A percentile compares a stretch with the other conserved stretches of the same genome.
phyloP scores from a whole-genome alignment of 345 rosid genomes.

The Lagerstroemia speciosa region DNA sequence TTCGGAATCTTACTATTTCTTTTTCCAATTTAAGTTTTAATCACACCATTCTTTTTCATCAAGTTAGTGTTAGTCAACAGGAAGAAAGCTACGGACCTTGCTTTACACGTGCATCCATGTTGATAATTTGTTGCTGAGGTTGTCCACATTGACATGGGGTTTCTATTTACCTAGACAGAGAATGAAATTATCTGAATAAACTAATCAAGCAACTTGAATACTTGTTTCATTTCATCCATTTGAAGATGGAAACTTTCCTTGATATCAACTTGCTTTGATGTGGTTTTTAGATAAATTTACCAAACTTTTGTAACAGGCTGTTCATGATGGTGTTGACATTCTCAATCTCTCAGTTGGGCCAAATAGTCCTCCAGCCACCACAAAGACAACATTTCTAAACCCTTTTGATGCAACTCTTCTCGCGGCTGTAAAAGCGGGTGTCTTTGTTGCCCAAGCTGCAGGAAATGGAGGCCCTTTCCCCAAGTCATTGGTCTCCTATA shows the following conservation, averaged over 20 bases:
- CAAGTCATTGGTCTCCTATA: constrained; percentile 84
- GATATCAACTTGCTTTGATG: neutral
- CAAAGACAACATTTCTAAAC: constrained; percentile 77
- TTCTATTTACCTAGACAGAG: neutral
- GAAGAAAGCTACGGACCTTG: neutral
- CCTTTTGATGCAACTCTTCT: constrained; percentile 97
- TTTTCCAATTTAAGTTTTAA: neutral
- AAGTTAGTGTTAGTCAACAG: neutral
- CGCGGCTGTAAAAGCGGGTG: constrained; percentile 95
- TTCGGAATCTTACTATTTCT: no score
- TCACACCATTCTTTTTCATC: neutral
- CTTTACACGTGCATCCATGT: neutral
- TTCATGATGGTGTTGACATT: constrained; percentile 95
- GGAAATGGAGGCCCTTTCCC: constrained; percentile 99
- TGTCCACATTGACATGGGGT: neutral
- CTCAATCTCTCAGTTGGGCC: constrained; percentile 95
- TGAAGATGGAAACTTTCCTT: neutral
- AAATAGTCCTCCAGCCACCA: constrained; percentile 85
- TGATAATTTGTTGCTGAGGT: neutral
- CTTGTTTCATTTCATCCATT: neutral
- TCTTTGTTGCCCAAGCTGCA: constrained; percentile 96
- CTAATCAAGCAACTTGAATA: neutral
- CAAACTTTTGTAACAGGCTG: constrained; percentile 53
- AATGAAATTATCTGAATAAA: no score
- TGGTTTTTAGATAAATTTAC: neutral